Evolutionary conservation across 257 asterid species (phyloP).

Genomic region (Ballota nigra): DNA sequence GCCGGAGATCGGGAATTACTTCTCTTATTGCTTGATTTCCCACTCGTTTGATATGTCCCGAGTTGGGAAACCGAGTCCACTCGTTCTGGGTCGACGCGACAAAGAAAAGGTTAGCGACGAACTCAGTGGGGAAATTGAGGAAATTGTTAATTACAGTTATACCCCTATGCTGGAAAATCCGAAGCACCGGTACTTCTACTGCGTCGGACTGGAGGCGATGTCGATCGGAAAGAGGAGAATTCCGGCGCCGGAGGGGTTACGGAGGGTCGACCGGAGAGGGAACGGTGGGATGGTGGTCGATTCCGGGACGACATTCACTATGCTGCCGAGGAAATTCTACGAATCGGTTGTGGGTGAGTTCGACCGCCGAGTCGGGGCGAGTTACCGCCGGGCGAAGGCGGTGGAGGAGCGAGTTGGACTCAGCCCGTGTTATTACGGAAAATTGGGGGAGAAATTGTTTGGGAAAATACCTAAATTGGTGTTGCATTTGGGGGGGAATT

Average conservation of each 20-base stretch:
- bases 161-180: constrained; percentile 83
- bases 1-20: constrained; percentile 77
- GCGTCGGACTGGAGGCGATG: constrained; percentile 66
- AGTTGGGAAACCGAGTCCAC: constrained; percentile 62
- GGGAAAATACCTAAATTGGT: constrained; percentile 41
- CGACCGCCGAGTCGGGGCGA: constrained; percentile 36
- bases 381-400: constrained; percentile 41
- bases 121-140: neutral
- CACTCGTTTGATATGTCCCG: constrained; percentile 52
- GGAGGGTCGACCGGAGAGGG: constrained; percentile 58
- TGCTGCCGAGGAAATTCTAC: constrained; percentile 66
- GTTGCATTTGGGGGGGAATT: constrained; percentile 73
- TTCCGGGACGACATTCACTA: constrained; percentile 89
- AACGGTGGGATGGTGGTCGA: constrained; percentile 98
- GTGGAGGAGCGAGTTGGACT: constrained; percentile 75
- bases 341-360: constrained; percentile 48
- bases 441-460: constrained; percentile 6
- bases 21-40: constrained; percentile 77
- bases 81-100: constrained; percentile 66
- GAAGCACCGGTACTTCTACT: constrained; percentile 65
- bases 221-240: constrained; percentile 52
- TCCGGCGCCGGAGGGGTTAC: constrained; percentile 52
- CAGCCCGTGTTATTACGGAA: constrained; percentile 68
- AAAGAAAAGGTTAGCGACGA: neutral
- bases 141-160: constrained; percentile 39